A percentile compares a stretch with the other conserved stretches of the same genome.
Evolutionary conservation across 495 filamentous ascomycete genomes (phyloP).

Genomic region (Aspergillus sclerotiicarbonarius): DNA sequence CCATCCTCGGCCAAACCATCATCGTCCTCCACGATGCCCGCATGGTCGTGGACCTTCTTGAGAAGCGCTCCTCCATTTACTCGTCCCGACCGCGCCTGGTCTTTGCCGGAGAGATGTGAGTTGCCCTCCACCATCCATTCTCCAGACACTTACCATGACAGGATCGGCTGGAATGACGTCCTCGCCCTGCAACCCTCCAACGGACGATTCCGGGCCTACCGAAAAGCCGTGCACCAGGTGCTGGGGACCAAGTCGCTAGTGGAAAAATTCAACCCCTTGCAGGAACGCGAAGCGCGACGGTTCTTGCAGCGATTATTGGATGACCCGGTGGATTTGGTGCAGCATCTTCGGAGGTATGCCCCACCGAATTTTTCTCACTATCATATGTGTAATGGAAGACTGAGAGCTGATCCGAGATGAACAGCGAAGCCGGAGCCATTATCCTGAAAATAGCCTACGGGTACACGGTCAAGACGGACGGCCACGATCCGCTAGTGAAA

Average conservation of each 20-base stretch:
- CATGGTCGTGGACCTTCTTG: conserved; percentile 42
- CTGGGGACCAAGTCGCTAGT: conserved; percentile 26
- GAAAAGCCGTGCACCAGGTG: conserved; percentile 33
- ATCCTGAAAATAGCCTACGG: conserved; percentile 52
- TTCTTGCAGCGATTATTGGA: conserved; percentile 43
- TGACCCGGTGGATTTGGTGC: conserved; percentile 30
- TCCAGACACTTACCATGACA: neutral
- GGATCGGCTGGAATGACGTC: conserved; percentile 34
- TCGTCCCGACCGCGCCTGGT: conserved; percentile 35
- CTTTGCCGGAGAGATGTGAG: conserved; percentile 24
- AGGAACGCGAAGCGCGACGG: conserved; percentile 39
- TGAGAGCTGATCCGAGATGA: too few relatives aligned
- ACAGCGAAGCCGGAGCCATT: conserved; percentile 40
- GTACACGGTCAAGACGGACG: conserved; percentile 44
- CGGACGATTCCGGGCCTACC: conserved; percentile 33
- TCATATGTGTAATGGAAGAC: too few relatives aligned
- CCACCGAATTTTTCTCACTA: too few relatives aligned
- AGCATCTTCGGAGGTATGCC: conserved; percentile 42
- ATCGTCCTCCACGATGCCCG: conserved; percentile 43
- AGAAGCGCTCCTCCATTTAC: conserved; percentile 39
- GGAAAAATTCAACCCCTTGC: conserved; percentile 33
- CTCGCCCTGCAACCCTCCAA: conserved; percentile 34
- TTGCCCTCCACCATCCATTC: neutral
- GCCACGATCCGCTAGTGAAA: conserved; percentile 42
- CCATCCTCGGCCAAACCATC: conserved; percentile 42